These are phyloP conservation scores for Spizellomyces punctatus DNA, from an alignment of 192 early-diverging fungal species.

Conservation along the genomic window DNA sequence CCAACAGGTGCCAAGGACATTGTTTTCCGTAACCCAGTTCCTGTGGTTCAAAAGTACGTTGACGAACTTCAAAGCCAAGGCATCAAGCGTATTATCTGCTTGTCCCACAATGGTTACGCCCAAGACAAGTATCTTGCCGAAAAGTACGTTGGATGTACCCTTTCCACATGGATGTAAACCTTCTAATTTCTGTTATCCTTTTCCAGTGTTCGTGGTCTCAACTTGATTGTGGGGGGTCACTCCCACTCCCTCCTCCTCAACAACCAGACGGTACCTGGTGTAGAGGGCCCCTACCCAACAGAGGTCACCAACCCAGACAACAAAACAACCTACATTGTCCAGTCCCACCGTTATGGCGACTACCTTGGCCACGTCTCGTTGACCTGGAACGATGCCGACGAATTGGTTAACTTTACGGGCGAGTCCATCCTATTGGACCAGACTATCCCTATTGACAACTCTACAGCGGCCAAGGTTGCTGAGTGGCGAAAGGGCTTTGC, in stretches of 20 bases:
- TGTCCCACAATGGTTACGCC: slow-evolving; percentile 76
- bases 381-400: slow-evolving; percentile 52
- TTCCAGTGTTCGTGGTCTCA: slow-evolving; percentile 50
- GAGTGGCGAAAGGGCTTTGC: slow-evolving; percentile 53
- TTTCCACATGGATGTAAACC: neutral
- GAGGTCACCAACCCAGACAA: slow-evolving; percentile 63
- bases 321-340: slow-evolving; percentile 68
- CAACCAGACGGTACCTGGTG: slow-evolving; percentile 35
- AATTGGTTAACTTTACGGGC: slow-evolving; percentile 59
- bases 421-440: slow-evolving; percentile 61
- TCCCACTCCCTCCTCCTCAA: slow-evolving; percentile 69
- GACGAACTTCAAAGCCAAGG: slow-evolving; percentile 61
- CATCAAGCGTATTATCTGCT: slow-evolving; percentile 65
- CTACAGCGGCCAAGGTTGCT: slow-evolving; percentile 34
- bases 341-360: slow-evolving; percentile 63
- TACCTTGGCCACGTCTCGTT: slow-evolving; percentile 50
- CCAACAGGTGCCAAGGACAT: slow-evolving; percentile 45
- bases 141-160: neutral
- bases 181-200: slow-evolving; percentile 10
- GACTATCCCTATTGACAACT: slow-evolving; percentile 48
- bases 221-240: slow-evolving; percentile 75
- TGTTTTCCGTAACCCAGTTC: slow-evolving; percentile 60
- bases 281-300: slow-evolving; percentile 72
- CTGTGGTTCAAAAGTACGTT: slow-evolving; percentile 63
- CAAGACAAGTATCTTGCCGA: slow-evolving; percentile 67